phyloP scores from a whole-genome alignment of 2,329 filamentous ascomycete genomes.

The Saccharata proteae region DNA sequence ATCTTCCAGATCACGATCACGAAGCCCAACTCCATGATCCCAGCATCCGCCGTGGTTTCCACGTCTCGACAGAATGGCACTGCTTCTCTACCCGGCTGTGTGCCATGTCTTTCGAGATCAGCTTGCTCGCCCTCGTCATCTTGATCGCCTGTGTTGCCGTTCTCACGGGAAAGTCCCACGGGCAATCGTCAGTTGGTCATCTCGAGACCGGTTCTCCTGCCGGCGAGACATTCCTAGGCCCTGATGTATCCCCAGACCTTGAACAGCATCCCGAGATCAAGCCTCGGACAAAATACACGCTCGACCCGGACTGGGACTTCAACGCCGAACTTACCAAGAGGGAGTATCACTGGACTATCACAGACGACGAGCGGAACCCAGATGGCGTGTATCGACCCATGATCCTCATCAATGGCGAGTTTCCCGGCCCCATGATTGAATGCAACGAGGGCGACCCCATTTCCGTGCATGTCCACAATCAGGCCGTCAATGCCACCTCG shows the following conservation, averaged over 20 bases:
- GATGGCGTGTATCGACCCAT: constrained; percentile 38
- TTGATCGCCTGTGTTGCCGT: constrained; percentile 2
- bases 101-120: constrained; percentile 1
- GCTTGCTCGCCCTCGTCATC: constrained; percentile 1
- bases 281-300: constrained; percentile 31
- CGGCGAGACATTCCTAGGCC: not conserved
- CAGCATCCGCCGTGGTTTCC: too few relatives aligned
- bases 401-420: constrained; percentile 29
- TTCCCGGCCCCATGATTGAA: constrained; percentile 28
- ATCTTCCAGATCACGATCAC: too few relatives aligned
- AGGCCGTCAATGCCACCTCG: constrained; percentile 46
- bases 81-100: constrained; percentile 2
- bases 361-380: constrained; percentile 46
- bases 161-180: not conserved
- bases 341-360: constrained; percentile 49
- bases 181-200: not conserved
- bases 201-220: not conserved
- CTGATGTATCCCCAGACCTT: not conserved
- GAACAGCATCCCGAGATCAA: too few relatives aligned
- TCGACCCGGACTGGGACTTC: constrained; percentile 46
- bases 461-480: constrained; percentile 52
- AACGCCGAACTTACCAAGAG: constrained; percentile 37
- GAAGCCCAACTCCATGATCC: too few relatives aligned
- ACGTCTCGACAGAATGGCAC: constrained; percentile 1
- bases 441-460: constrained; percentile 53